Percentiles rank a stretch among this genome's conserved stretches.
Evolutionary conservation across 345 rosid genomes (phyloP).

Genomic region (Cardamine resedifolia): DNA sequence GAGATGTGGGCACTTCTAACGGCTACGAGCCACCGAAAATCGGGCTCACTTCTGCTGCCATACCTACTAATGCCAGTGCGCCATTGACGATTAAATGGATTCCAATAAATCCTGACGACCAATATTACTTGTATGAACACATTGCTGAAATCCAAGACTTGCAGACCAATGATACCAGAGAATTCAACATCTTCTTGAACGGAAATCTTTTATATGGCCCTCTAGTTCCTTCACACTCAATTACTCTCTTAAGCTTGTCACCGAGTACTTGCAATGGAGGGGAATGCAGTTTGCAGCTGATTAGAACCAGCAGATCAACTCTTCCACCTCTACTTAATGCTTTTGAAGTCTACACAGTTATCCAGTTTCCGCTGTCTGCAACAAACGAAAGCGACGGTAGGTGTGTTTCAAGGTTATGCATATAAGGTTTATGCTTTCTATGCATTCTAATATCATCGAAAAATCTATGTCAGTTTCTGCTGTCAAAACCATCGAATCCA

Average conservation of each 20-base stretch:
- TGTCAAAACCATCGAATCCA: not conserved
- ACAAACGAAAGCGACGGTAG: slow-evolving; percentile 40
- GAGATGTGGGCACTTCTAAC: not conserved
- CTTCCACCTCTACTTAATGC: slow-evolving; percentile 43
- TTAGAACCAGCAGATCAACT: slow-evolving; percentile 21
- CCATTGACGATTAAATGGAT: slow-evolving; percentile 15
- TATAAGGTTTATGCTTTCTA: not conserved
- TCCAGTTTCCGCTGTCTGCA: slow-evolving; percentile 11
- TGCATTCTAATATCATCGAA: too few relatives aligned
- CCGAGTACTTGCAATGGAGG: not conserved
- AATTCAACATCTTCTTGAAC: not conserved
- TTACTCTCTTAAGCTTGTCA: not conserved
- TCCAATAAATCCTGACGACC: not conserved
- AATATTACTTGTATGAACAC: slow-evolving; percentile 9
- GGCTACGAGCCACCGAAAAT: slow-evolving; percentile 11
- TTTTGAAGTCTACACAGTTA: slow-evolving; percentile 23
- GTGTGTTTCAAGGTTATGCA: not conserved
- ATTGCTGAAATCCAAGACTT: slow-evolving; percentile 22
- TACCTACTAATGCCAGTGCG: not conserved
- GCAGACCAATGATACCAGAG: slow-evolving; percentile 9
- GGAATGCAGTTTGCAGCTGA: not conserved
- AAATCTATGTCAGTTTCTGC: slow-evolving; percentile 30
- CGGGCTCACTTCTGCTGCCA: slow-evolving; percentile 31
- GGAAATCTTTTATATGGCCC: not conserved
- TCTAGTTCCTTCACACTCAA: not conserved